Evolutionary conservation across 2,329 filamentous ascomycete genomes (phyloP), one percentile per base, ranked within the genome.

Genomic region (Colletotrichum sp.): DNA sequence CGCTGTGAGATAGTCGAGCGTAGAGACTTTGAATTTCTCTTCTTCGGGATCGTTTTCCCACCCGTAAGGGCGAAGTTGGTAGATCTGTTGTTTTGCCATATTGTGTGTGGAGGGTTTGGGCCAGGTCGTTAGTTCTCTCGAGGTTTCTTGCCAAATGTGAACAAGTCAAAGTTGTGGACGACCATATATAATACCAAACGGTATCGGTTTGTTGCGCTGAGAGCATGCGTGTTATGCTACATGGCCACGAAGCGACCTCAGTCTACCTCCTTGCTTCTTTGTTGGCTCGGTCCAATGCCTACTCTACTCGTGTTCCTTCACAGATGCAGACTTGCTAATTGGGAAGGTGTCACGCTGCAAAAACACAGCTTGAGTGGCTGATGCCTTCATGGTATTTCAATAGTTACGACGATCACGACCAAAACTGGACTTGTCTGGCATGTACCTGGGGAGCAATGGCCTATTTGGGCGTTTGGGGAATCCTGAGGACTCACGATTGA

Each of bases 31-130:
- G 76, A 83, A 83, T 4, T 81, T 78, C 72, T 87, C 84, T 48
- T 84, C 83, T 4, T 82, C 80, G 0, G 82, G 82, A 48, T 85
- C 82, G 16, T 79, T 80, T 69, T 86, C 82, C 84, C 84, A 86
- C 1, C 83, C 84, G 3, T 73, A 68, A 3, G 84, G 83, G 36
- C 79, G 83, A 12, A 86, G 44, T 13, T 82, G 68, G 61, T 79
- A 81, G 8, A 79, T 57, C 3, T 84, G 66, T 63, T 81, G 61
- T 59, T 79, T 80, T 1, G 82, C 79, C 82, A 84, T 84, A 28
- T 19, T 1, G 3, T 19, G 7, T n/a, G 5, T 12, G 57, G 0
- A 13, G 2, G n/a, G 1, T 0, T 13, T 52, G 19, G 6, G n/a
- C 1, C 11, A 12, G 19, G 11, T 13, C 6, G 6, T 22, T 22